These are phyloP conservation scores for Didymella sp. DNA, from an alignment of 2,329 filamentous ascomycete genomes.

Conservation along the genomic window DNA sequence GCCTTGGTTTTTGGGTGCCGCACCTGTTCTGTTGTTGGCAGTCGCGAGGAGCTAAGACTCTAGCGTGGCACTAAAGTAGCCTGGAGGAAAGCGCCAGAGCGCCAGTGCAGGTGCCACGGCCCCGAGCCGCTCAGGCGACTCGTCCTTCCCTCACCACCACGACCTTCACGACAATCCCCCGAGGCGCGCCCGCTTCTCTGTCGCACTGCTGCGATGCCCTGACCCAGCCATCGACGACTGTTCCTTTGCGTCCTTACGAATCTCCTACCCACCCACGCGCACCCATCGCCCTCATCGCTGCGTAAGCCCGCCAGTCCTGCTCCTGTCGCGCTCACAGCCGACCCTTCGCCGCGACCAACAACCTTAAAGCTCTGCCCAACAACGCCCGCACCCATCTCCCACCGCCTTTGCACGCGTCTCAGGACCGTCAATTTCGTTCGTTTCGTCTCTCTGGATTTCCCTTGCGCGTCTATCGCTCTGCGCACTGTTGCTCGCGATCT, in stretches of 20 bases:
- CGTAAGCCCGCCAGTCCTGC: constrained; percentile 28
- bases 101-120: not conserved
- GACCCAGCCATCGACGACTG: constrained; percentile 28
- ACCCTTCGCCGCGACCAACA: constrained; percentile 26
- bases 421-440: constrained; percentile 12
- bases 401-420: constrained; percentile 15
- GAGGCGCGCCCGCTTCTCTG: constrained; percentile 35
- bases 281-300: constrained; percentile 10
- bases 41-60: constrained; percentile 3
- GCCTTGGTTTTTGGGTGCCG: constrained; percentile 7
- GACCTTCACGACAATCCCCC: constrained; percentile 32
- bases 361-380: constrained; percentile 20
- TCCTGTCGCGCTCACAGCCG: constrained; percentile 27
- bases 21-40: constrained; percentile 6
- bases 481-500: constrained; percentile 14
- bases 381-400: constrained; percentile 10
- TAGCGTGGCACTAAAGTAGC: constrained; percentile 1
- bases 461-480: constrained; percentile 20
- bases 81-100: constrained; percentile 2
- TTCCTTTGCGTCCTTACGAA: constrained; percentile 35
- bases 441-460: constrained; percentile 16
- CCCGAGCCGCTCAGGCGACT: constrained; percentile 12
- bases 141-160: constrained; percentile 22
- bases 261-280: constrained; percentile 15
- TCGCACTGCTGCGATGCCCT: constrained; percentile 32